These are phyloP conservation scores for Colletotrichum lentis DNA, from an alignment of 2,329 filamentous ascomycete species.

Conservation along the genomic window DNA sequence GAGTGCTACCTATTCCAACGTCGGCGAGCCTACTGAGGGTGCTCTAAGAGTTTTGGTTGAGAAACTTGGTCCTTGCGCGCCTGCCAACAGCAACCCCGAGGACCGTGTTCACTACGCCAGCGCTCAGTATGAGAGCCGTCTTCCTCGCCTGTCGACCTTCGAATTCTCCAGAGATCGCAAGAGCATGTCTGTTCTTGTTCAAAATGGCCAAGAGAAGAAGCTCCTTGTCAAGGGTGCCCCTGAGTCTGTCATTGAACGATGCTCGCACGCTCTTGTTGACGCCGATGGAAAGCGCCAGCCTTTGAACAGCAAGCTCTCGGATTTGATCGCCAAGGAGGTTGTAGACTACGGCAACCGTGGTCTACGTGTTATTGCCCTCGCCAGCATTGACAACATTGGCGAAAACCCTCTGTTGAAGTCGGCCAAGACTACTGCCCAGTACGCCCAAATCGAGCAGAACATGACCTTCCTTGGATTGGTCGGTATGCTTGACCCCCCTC, in stretches of 20 bases:
- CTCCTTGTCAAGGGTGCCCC: slow-evolving; percentile 96
- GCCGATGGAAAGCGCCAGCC: slow-evolving; percentile 78
- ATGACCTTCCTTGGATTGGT: slow-evolving; percentile 94
- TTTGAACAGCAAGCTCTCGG: slow-evolving; percentile 73
- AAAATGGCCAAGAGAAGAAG: slow-evolving; percentile 73
- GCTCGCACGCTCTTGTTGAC: slow-evolving; percentile 82
- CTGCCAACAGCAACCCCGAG: slow-evolving; percentile 58
- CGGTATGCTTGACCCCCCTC: slow-evolving; percentile 95
- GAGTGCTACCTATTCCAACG: slow-evolving; percentile 76
- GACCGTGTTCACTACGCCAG: slow-evolving; percentile 83
- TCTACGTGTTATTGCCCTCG: slow-evolving; percentile 92
- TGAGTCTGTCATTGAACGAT: slow-evolving; percentile 92
- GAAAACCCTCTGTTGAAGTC: slow-evolving; percentile 73
- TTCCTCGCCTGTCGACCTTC: slow-evolving; percentile 82
- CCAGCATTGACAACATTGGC: slow-evolving; percentile 79
- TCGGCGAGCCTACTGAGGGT: slow-evolving; percentile 96
- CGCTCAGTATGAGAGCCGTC: slow-evolving; percentile 80
- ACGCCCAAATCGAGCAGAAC: slow-evolving; percentile 86
- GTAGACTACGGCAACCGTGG: slow-evolving; percentile 91
- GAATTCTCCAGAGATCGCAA: slow-evolving; percentile 98
- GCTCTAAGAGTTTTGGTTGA: slow-evolving; percentile 90
- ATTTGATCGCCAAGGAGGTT: slow-evolving; percentile 79
- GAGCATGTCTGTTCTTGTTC: slow-evolving; percentile 97
- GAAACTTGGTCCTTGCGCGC: slow-evolving; percentile 87
- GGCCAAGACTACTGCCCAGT: slow-evolving; percentile 85